These are phyloP conservation scores for Hyphopichia pseudoburtonii DNA, from an alignment of 1,139 yeast genomes.

Conservation along the genomic window DNA sequence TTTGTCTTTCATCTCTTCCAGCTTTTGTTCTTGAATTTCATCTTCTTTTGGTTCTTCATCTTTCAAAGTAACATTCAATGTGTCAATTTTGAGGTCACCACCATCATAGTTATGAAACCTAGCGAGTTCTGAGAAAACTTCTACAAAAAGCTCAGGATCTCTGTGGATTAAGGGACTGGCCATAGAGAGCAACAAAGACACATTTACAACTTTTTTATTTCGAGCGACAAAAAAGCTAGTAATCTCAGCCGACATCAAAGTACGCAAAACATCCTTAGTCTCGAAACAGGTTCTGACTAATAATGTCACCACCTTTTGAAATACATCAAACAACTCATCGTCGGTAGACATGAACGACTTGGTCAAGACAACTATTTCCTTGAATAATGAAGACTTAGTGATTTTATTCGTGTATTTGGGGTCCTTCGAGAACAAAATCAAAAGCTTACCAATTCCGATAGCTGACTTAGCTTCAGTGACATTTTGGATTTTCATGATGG, in stretches of 20 bases:
- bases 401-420: conserved; percentile 40
- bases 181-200: not conserved
- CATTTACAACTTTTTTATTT: conserved; percentile 10
- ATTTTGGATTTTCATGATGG: conserved; percentile 37
- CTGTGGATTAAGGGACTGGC: conserved; percentile 1
- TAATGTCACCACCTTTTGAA: conserved; percentile 25
- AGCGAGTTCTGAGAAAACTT: conserved; percentile 1
- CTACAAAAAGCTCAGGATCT: conserved; percentile 2
- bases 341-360: conserved; percentile 10
- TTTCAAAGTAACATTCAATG: conserved; percentile 1
- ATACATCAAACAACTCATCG: conserved; percentile 10
- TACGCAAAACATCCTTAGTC: conserved; percentile 48
- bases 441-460: conserved; percentile 48
- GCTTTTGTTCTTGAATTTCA: conserved; percentile 13
- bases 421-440: conserved; percentile 53
- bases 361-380: conserved; percentile 16
- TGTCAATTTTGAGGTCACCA: not conserved
- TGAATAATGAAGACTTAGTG: conserved; percentile 39
- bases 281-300: conserved; percentile 74
- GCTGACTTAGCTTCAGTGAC: conserved; percentile 49
- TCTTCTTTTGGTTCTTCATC: conserved; percentile 9
- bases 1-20: conserved; percentile 6
- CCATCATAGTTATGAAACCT: conserved; percentile 4
- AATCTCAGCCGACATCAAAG: conserved; percentile 51
- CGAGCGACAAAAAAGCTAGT: conserved; percentile 29